Conservation (phyloP, 805 yeast species). For the Saccharomycopsis capsularis region DNA sequence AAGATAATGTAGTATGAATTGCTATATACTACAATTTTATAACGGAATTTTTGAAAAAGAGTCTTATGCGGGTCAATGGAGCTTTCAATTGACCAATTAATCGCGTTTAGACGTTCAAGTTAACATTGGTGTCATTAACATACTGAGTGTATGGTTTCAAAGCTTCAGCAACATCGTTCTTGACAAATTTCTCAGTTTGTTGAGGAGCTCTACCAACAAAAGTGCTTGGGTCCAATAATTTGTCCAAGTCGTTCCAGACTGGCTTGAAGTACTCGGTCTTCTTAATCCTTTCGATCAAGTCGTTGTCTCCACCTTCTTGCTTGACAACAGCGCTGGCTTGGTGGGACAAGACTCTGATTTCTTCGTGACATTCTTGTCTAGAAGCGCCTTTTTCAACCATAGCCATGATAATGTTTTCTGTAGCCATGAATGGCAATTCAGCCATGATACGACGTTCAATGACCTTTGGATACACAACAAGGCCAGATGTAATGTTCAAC, state of each 20-base stretch:
- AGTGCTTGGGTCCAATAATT: slow-evolving; percentile 81
- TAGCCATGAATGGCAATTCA: slow-evolving; percentile 98
- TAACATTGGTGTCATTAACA: slow-evolving; percentile 62
- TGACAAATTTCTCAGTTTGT: slow-evolving; percentile 91
- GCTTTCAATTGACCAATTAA: too few species aligned
- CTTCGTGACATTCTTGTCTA: slow-evolving; percentile 97
- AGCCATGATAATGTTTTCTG: slow-evolving; percentile 98
- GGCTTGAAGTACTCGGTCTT: slow-evolving; percentile 79
- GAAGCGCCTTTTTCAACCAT: slow-evolving; percentile 98
- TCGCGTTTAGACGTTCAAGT: slow-evolving; percentile 80
- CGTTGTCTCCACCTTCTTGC: slow-evolving; percentile 98
- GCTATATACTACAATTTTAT: too few species aligned
- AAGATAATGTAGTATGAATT: too few species aligned
- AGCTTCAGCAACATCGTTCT: slow-evolving; percentile 77
- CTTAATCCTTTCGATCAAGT: slow-evolving; percentile 81
- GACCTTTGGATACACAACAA: slow-evolving; percentile 97
- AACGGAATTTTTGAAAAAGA: too few species aligned
- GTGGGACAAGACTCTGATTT: slow-evolving; percentile 92
- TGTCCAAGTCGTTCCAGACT: slow-evolving; percentile 75
- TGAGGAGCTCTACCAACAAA: slow-evolving; percentile 98
- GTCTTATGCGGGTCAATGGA: too few species aligned
- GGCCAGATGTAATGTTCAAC: slow-evolving; percentile 86
- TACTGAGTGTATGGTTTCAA: slow-evolving; percentile 55
- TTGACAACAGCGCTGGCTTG: slow-evolving; percentile 97
- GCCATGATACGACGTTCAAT: slow-evolving; percentile 92